Conservation (phyloP, 2,329 filamentous ascomycete genomes). For the Pseudonectria buxi region DNA sequence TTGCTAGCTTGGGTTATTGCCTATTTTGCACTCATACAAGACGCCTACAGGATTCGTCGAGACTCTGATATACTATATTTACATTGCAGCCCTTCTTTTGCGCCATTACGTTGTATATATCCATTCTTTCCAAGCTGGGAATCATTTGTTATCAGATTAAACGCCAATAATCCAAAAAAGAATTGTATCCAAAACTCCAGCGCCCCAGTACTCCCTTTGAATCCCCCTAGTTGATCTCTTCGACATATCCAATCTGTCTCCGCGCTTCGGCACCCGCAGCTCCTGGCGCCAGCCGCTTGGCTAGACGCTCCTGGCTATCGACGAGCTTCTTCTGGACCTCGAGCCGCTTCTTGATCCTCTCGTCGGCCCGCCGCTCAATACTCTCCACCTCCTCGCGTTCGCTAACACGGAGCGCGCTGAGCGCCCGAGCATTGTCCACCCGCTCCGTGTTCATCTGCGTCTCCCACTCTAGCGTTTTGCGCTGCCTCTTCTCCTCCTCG, state of each 20-base stretch:
- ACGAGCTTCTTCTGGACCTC: slow-evolving; percentile 48
- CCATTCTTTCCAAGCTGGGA: too few relatives aligned
- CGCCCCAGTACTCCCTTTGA: slow-evolving; percentile 7
- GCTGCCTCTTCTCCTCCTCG: slow-evolving; percentile 37
- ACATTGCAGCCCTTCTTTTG: too few relatives aligned
- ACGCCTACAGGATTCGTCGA: too few relatives aligned
- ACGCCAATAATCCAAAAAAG: too few relatives aligned
- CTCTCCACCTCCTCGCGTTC: slow-evolving; percentile 46
- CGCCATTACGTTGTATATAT: too few relatives aligned
- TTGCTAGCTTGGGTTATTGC: too few relatives aligned
- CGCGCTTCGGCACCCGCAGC: slow-evolving; percentile 23
- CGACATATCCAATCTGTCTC: slow-evolving; percentile 51
- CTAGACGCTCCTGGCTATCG: slow-evolving; percentile 37
- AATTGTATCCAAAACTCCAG: slow-evolving; percentile 1
- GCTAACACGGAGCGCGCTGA: slow-evolving; percentile 41
- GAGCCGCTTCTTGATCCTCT: slow-evolving; percentile 38
- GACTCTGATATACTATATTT: too few relatives aligned
- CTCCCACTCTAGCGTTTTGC: slow-evolving; percentile 44
- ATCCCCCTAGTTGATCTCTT: slow-evolving; percentile 38
- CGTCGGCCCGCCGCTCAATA: slow-evolving; percentile 40
- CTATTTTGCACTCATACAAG: too few relatives aligned
- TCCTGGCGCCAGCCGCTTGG: slow-evolving; percentile 38
- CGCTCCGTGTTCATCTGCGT: slow-evolving; percentile 37
- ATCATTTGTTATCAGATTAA: too few relatives aligned
- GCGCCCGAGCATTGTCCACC: slow-evolving; percentile 41